phyloP scores from a whole-genome alignment of 2,329 filamentous ascomycete species.

The Anisogramma anomala region DNA sequence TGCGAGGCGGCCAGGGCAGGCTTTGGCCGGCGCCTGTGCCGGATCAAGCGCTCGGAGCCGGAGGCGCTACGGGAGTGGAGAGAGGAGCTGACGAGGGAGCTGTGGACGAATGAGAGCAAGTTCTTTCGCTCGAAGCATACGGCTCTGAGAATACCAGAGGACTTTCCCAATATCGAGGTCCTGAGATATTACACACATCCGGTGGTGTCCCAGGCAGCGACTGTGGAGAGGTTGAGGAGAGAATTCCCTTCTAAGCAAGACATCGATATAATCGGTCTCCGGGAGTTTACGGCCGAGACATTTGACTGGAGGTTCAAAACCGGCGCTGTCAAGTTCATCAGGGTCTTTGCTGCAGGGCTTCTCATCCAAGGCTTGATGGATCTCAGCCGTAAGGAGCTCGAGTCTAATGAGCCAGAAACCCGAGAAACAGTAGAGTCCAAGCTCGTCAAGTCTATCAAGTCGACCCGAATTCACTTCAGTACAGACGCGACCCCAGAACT shows the following conservation, averaged over 20 bases:
- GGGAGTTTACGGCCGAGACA: conserved; percentile 63
- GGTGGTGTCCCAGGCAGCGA: conserved; percentile 55
- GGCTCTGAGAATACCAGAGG: conserved; percentile 61
- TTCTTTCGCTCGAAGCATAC: conserved; percentile 70
- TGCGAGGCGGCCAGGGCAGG: conserved; percentile 83
- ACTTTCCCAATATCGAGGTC: conserved; percentile 70
- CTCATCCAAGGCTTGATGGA: conserved; percentile 48
- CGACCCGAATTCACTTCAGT: conserved; percentile 55
- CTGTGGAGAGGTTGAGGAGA: conserved; percentile 41
- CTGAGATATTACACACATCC: conserved; percentile 83
- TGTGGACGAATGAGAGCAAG: conserved; percentile 72
- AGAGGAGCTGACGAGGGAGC: conserved; percentile 57
- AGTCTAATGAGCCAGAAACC: conserved; percentile 22
- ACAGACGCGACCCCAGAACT: conserved; percentile 69
- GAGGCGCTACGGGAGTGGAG: conserved; percentile 58
- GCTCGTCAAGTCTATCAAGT: conserved; percentile 56
- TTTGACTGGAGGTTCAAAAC: conserved; percentile 76
- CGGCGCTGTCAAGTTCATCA: conserved; percentile 76
- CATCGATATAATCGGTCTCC: conserved; percentile 55
- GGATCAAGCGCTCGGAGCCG: conserved; percentile 47
- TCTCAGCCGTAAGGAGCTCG: conserved; percentile 7
- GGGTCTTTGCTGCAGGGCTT: conserved; percentile 65
- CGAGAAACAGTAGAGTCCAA: conserved; percentile 32
- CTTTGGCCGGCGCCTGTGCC: conserved; percentile 67
- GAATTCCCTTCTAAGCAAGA: conserved; percentile 49